Base-by-base conservation (phyloP, 495 filamentous ascomycete species). In the Penicillium waksmanii region DNA sequence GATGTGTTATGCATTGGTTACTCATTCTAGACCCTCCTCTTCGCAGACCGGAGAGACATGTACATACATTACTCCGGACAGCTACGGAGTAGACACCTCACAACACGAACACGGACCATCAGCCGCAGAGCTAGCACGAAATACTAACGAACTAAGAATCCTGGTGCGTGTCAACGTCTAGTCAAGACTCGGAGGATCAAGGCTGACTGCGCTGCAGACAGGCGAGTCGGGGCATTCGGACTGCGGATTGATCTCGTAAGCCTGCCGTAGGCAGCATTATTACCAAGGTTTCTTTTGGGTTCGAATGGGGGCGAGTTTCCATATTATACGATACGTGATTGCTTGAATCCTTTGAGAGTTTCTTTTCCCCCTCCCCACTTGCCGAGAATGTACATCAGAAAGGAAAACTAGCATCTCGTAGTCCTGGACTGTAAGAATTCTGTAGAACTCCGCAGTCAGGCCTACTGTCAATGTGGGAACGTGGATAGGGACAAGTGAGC, bases 111-210 rank as follows among this genome's bases (percentile, higher is more conserved):
- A 23, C 23, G 23, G 23, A 23, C 3, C 3, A 23, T 3, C 23
- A 23, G 23, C 23, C 23, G 3, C 23, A 23, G 23, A 23, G 21
- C 17, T 47, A 47, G 44, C 44, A 18, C 19, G 5, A 23, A 47
- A 47, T 47, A 3, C 19, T 12, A 27, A 47, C 44, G 44, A 47
- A 47, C 44, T 47, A 47, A 47, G 44, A 23, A 47, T 47, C 44
- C 19, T 47, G 19, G 18, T 47, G 21, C 8, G 44, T 47, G 44
- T 47, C 44, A 1, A 19, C 19, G n/a, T 43, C 40, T 13, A 43
- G 40, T 7, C 19, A 23, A 23, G 23, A 23, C 23, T 23, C 23
- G 23, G 23, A 23, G 23, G 23, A 23, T 23, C 23, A 23, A 47
- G 44, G 19, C 18, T 47, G 44, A 47, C 19, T 23, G 19, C 21